A percentile compares a stretch with the other conserved stretches of the same genome.
phyloP scores from a whole-genome alignment of 495 filamentous ascomycete genomes.

The Pseudomonodictys pantanalensis region DNA sequence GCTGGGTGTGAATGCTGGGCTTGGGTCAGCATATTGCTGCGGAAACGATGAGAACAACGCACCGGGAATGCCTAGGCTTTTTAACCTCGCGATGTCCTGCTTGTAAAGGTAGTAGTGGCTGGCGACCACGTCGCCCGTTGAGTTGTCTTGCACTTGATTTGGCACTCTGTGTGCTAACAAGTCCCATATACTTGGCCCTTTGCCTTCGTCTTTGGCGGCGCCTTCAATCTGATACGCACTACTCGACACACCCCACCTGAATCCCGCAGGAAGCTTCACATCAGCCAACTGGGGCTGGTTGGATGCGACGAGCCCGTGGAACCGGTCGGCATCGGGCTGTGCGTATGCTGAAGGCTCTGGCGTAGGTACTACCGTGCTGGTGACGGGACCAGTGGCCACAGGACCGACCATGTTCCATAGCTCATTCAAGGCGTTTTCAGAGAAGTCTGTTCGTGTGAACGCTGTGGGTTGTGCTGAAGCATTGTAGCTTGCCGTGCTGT shows the following conservation, averaged over 20 bases:
- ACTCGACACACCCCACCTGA: conserved; percentile 78
- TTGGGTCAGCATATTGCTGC: neutral
- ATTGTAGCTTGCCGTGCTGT: conserved; percentile 42
- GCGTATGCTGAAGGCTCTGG: conserved; percentile 44
- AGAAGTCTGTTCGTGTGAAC: conserved; percentile 42
- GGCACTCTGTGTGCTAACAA: conserved; percentile 56
- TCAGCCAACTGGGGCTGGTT: conserved; percentile 28
- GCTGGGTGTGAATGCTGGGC: conserved; percentile 40
- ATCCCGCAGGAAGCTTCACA: conserved; percentile 61
- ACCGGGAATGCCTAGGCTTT: conserved; percentile 38
- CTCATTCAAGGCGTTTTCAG: conserved; percentile 42
- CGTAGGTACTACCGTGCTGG: conserved; percentile 46
- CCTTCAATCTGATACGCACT: conserved; percentile 74
- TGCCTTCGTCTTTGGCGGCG: conserved; percentile 63
- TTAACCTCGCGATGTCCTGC: conserved; percentile 46
- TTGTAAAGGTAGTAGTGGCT: conserved; percentile 49
- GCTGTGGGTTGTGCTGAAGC: conserved; percentile 40
- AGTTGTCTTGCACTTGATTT: conserved; percentile 42
- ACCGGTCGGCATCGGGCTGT: conserved; percentile 34
- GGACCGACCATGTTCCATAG: conserved; percentile 48
- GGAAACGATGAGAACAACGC: neutral
- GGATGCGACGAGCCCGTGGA: conserved; percentile 42
- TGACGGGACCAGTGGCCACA: conserved; percentile 44
- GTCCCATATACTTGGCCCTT: conserved; percentile 73
- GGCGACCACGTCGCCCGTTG: conserved; percentile 45